Percentiles rank a stretch among this genome's conserved stretches.
Evolutionary conservation across 306 rosid genomes (phyloP).

Genomic region (Sechiopsis laciniata): DNA sequence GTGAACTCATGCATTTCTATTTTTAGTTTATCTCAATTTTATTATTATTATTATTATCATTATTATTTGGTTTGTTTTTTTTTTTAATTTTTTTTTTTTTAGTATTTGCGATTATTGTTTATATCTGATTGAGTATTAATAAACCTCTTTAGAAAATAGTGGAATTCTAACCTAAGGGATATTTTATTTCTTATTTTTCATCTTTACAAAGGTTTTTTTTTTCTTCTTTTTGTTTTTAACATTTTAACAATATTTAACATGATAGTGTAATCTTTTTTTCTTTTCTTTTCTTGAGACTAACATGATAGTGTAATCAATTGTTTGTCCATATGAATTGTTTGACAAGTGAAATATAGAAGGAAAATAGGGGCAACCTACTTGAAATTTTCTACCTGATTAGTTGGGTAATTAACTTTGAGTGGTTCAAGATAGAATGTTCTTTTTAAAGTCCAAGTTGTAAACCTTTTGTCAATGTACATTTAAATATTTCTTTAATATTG

Average conservation of each 20-base stretch:
- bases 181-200: not conserved
- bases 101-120: too few species aligned
- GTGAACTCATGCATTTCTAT: too few species aligned
- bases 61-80: too few species aligned
- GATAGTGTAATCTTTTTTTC: too few species aligned
- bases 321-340: not conserved
- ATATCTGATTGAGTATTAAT: too few species aligned
- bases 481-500: not conserved
- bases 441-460: slow-evolving; percentile 1
- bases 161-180: not conserved
- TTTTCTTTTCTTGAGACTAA: not conserved
- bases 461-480: not conserved
- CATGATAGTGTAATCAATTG: not conserved
- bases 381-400: not conserved
- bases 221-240: too few species aligned
- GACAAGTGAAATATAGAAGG: not conserved
- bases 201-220: too few species aligned
- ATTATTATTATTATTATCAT: too few species aligned
- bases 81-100: too few species aligned
- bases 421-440: slow-evolving; percentile 14
- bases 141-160: not conserved
- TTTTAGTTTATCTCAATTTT: too few species aligned
- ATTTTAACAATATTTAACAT: too few species aligned
- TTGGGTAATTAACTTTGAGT: slow-evolving; percentile 9
- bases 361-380: not conserved